These are phyloP conservation scores for Onygenales sp. DNA, from an alignment of 2,329 filamentous ascomycete species.

Conservation along the genomic window DNA sequence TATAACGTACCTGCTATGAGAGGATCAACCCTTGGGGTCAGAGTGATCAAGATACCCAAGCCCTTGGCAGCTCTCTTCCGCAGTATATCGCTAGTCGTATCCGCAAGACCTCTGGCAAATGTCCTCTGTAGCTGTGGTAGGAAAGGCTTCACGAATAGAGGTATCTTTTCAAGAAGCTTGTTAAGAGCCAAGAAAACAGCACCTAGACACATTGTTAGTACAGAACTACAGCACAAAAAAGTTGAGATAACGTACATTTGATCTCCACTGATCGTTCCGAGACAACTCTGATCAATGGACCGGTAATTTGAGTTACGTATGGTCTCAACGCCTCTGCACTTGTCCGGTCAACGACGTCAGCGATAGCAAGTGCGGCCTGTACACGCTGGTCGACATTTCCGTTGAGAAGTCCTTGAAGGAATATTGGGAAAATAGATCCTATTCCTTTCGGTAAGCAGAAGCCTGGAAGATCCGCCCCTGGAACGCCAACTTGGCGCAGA, in stretches of 20 bases:
- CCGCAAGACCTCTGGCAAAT: conserved; percentile 90
- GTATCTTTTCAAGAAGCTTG: conserved; percentile 93
- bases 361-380: conserved; percentile 84
- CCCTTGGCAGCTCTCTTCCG: conserved; percentile 86
- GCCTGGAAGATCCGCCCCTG: conserved; percentile 74
- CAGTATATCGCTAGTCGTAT: conserved; percentile 80
- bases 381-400: conserved; percentile 86
- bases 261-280: conserved; percentile 94
- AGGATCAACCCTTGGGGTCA: conserved; percentile 91
- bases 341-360: conserved; percentile 89
- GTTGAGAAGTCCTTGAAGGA: conserved; percentile 96
- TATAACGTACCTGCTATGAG: conserved; percentile 53
- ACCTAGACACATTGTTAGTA: conserved; percentile 36
- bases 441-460: conserved; percentile 93
- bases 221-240: not conserved
- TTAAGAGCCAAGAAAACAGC: conserved; percentile 91
- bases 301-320: conserved; percentile 95
- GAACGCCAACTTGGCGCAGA: conserved; percentile 77
- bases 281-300: conserved; percentile 92
- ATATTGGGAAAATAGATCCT: conserved; percentile 90
- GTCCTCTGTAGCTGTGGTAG: conserved; percentile 92
- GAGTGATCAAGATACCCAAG: conserved; percentile 85
- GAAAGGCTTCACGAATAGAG: conserved; percentile 90
- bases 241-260: conserved; percentile 44
- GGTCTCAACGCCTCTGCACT: conserved; percentile 80